Percentiles rank a stretch among this genome's conserved stretches.
These are phyloP conservation scores for Brassica carinata DNA, from an alignment of 345 rosid species.

Conservation along the genomic window DNA sequence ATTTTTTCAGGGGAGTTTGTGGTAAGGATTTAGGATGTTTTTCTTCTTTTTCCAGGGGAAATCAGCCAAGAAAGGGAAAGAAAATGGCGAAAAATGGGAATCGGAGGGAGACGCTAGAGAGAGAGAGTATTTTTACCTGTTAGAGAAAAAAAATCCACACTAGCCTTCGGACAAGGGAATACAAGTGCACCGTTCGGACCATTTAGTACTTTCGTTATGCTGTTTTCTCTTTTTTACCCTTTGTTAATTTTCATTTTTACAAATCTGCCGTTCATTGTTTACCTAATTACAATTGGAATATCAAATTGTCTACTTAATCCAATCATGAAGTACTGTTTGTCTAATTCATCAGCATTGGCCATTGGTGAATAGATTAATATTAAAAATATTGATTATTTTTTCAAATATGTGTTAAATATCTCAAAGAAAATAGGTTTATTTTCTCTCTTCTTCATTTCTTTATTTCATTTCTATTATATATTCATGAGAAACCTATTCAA, in stretches of 20 bases:
- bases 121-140: conserved; percentile 29
- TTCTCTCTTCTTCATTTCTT: background rate
- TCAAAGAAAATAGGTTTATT: no score
- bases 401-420: no score
- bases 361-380: no score
- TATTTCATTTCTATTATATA: background rate
- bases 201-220: conserved; percentile 15
- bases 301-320: background rate
- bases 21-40: background rate
- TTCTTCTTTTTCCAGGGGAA: background rate
- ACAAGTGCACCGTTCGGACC: conserved; percentile 32
- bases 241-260: background rate
- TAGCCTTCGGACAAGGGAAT: conserved; percentile 34
- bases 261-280: conserved; percentile 5
- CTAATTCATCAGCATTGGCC: no score
- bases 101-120: conserved; percentile 8
- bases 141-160: conserved; percentile 36
- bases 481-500: background rate
- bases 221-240: conserved; percentile 32
- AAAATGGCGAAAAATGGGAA: conserved; percentile 27
- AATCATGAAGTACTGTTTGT: background rate
- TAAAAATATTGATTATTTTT: no score
- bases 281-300: background rate
- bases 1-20: background rate
- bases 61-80: conserved; percentile 32